phyloP scores from a whole-genome alignment of 2,329 filamentous ascomycete genomes.

The Pleomassaria siparia region DNA sequence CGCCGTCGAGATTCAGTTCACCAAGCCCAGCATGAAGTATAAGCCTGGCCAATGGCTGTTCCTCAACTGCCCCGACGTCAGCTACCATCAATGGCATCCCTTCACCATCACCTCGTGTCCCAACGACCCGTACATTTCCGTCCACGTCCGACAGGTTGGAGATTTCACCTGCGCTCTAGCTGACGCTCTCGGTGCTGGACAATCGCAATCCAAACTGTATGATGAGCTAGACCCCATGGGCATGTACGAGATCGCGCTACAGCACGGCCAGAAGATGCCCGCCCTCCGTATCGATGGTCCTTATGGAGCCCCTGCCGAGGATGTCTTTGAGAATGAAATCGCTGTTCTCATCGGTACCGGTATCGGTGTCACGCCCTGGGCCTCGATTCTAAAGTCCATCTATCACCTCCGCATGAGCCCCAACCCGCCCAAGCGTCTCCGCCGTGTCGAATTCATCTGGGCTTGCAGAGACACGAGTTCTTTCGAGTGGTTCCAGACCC shows the following conservation, averaged over 20 bases:
- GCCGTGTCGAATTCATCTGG: slow-evolving; percentile 98
- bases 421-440: slow-evolving; percentile 84
- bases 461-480: slow-evolving; percentile 93
- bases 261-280: slow-evolving; percentile 93
- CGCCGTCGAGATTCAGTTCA: slow-evolving; percentile 95
- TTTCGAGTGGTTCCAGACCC: slow-evolving; percentile 98
- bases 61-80: slow-evolving; percentile 87
- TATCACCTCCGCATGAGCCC: slow-evolving; percentile 92
- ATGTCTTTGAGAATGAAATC: slow-evolving; percentile 93
- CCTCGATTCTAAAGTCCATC: slow-evolving; percentile 91
- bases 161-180: slow-evolving; percentile 96
- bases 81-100: slow-evolving; percentile 92
- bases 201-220: slow-evolving; percentile 84
- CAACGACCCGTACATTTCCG: slow-evolving; percentile 89
- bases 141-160: slow-evolving; percentile 94
- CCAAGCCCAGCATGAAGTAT: slow-evolving; percentile 95
- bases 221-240: slow-evolving; percentile 88
- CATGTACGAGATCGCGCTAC: slow-evolving; percentile 96
- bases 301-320: slow-evolving; percentile 94
- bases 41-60: slow-evolving; percentile 99
- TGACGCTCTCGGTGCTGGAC: slow-evolving; percentile 88
- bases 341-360: slow-evolving; percentile 83
- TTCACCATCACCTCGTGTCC: slow-evolving; percentile 99
- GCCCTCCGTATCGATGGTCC: slow-evolving; percentile 87
- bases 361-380: slow-evolving; percentile 87